phyloP scores from a whole-genome alignment of 2,329 filamentous ascomycete genomes.

The Rhinocladiella mackenziei region DNA sequence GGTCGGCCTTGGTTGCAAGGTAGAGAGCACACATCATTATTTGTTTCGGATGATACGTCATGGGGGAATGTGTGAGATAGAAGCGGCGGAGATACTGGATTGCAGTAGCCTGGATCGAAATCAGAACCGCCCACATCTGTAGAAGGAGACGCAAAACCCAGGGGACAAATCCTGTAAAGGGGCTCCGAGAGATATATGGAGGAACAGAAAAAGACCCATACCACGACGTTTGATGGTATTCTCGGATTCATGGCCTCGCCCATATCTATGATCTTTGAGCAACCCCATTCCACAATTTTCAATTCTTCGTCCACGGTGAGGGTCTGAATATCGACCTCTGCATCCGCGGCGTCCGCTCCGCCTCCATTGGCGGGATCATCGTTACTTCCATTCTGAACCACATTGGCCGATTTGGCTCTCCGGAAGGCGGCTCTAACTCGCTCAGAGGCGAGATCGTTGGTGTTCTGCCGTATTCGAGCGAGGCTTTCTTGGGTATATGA shows the following conservation, averaged over 20 bases:
- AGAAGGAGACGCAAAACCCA: no score
- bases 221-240: conserved; percentile 51
- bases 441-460: conserved; percentile 73
- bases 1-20: conserved; percentile 90
- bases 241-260: conserved; percentile 55
- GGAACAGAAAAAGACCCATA: conserved; percentile 7
- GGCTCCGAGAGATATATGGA: neutral
- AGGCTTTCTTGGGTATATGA: conserved; percentile 77
- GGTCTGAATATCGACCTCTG: conserved; percentile 56
- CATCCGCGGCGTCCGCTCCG: conserved; percentile 25
- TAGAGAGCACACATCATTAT: conserved; percentile 88
- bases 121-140: conserved; percentile 3
- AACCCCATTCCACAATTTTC: conserved; percentile 75
- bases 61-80: conserved; percentile 90
- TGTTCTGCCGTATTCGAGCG: conserved; percentile 66
- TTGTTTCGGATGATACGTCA: conserved; percentile 90
- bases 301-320: conserved; percentile 80
- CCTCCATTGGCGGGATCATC: conserved; percentile 14
- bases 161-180: no score
- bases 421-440: conserved; percentile 58
- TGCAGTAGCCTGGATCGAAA: conserved; percentile 60
- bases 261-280: conserved; percentile 55
- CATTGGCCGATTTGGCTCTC: conserved; percentile 40
- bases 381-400: conserved; percentile 37
- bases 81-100: conserved; percentile 89